Base-by-base conservation (phyloP, 1,139 yeast genomes). In the Hyphopichia buzzinii region DNA sequence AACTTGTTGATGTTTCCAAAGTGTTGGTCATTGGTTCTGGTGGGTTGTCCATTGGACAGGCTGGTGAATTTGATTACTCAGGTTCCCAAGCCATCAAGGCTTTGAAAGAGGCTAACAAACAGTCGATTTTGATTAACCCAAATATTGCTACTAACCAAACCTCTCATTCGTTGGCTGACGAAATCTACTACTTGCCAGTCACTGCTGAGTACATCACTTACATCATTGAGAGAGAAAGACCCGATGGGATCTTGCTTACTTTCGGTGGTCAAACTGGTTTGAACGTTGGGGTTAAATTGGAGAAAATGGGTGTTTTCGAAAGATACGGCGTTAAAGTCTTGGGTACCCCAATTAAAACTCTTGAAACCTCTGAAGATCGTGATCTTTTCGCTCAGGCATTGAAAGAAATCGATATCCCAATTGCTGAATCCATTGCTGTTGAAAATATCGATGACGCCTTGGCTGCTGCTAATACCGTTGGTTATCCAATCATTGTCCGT, bases 211-310 rank as follows among this genome's bases (percentile, higher is more conserved):
- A 89, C 55, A 97, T 92, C 39, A 80, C 97, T 59, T 89, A 92
- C 62, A 96, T 92, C 52, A 92, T 92, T 56, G 74, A 87, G 58
- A 86, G 86, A 60, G 98, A 92, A 71, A 82, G 89, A 48, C 98
- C 98, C 26, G 98, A 92, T 61, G 96, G 97, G 52, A 90, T 92
- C 52, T 92, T 88, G 68, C 85, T 88, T 62, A 92, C 98, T 19
- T 92, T 92, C 56, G 98, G 98, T 72, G 98, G 98, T 55, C 98
- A 92, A 73, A 92, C 98, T 33, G 98, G 97, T 34, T 76, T 92
- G 52, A 84, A 84, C 53, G 98, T 92, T 41, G 98, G 98, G 77
- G 89, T 92, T 49, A 80, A 83, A 50, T 79, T 92, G 70, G 90
- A 92, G 29, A 33, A 33, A 24, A 33, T 33, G 70, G 97, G 92